Conservation (phyloP, 2,329 filamentous ascomycete species). For the Dactylonectria macrodidyma region DNA sequence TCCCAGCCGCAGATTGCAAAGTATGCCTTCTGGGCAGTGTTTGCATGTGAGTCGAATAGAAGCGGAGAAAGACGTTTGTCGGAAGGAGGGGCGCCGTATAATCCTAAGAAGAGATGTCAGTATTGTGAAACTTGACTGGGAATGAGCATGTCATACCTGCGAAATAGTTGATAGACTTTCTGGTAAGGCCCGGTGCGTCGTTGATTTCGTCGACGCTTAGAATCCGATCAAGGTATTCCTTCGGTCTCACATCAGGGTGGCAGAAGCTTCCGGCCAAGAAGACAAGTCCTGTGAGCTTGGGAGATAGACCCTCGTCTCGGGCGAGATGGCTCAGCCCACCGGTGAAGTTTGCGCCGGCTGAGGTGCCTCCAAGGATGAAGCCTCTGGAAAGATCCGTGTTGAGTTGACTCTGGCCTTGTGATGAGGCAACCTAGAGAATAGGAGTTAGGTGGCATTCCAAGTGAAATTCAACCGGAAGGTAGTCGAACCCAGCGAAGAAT, state of each 20-base stretch:
- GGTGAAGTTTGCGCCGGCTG: constrained; percentile 67
- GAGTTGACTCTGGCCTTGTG: constrained; percentile 49
- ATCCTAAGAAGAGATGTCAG: constrained; percentile 28
- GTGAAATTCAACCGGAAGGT: not conserved
- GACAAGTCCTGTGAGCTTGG: constrained; percentile 61
- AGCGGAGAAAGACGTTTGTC: constrained; percentile 58
- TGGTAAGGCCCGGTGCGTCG: constrained; percentile 53
- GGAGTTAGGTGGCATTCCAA: constrained; percentile 6
- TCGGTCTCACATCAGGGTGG: constrained; percentile 55
- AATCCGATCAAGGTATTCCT: constrained; percentile 53
- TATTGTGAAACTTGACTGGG: rapidly evolving
- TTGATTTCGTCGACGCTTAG: constrained; percentile 56
- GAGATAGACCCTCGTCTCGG: constrained; percentile 53
- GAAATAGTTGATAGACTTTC: constrained; percentile 54
- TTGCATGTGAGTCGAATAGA: constrained; percentile 50
- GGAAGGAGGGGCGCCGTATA: constrained; percentile 47
- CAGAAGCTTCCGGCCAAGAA: constrained; percentile 63
- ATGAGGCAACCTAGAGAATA: constrained; percentile 37
- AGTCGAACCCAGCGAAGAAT: constrained; percentile 45
- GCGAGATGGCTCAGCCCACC: constrained; percentile 61
- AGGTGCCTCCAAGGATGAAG: constrained; percentile 66
- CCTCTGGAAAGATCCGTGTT: constrained; percentile 59
- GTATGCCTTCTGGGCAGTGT: constrained; percentile 53
- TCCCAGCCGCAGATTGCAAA: constrained; percentile 65
- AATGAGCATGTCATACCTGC: constrained; percentile 36